Conservation (phyloP, 495 filamentous ascomycete species). For the Pyrenula aspistea region DNA sequence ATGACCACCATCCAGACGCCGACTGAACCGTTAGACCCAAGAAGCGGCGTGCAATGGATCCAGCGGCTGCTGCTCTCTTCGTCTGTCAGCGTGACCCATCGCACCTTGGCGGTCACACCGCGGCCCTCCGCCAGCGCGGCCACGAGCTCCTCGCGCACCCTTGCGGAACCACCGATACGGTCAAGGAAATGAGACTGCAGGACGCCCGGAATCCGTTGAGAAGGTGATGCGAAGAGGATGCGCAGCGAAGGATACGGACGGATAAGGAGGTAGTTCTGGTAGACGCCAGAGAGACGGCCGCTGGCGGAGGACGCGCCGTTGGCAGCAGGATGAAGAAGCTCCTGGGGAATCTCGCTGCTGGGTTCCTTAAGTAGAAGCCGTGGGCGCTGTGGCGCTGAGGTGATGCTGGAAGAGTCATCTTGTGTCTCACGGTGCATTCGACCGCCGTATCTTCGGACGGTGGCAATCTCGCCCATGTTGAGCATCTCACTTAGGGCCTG, state of each 20-base stretch:
- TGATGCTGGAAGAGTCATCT: slow-evolving; percentile 20
- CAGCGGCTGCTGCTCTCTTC: slow-evolving; percentile 37
- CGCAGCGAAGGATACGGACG: slow-evolving; percentile 51
- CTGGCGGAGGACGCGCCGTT: neutral
- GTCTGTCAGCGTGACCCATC: slow-evolving; percentile 38
- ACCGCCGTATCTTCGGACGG: slow-evolving; percentile 40
- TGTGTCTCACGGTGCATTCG: slow-evolving; percentile 38
- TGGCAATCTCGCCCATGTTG: slow-evolving; percentile 45
- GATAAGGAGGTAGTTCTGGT: slow-evolving; percentile 44
- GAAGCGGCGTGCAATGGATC: slow-evolving; percentile 50
- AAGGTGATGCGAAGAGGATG: slow-evolving; percentile 53
- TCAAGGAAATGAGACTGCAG: slow-evolving; percentile 48
- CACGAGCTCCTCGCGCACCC: slow-evolving; percentile 43
- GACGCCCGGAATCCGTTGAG: slow-evolving; percentile 47
- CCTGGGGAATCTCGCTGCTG: neutral
- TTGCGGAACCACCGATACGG: slow-evolving; percentile 38
- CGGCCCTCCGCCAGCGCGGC: slow-evolving; percentile 43
- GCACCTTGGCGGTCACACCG: slow-evolving; percentile 52
- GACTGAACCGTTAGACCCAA: slow-evolving; percentile 43
- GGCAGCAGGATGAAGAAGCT: neutral
- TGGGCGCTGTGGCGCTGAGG: slow-evolving; percentile 10
- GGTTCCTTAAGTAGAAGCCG: slow-evolving; percentile 15
- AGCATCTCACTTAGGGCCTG: slow-evolving; percentile 51
- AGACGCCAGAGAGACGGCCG: slow-evolving; percentile 16
- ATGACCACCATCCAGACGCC: slow-evolving; percentile 56